These are phyloP conservation scores for Hysterium pulicare DNA, from an alignment of 2,329 filamentous ascomycete genomes.

Conservation along the genomic window DNA sequence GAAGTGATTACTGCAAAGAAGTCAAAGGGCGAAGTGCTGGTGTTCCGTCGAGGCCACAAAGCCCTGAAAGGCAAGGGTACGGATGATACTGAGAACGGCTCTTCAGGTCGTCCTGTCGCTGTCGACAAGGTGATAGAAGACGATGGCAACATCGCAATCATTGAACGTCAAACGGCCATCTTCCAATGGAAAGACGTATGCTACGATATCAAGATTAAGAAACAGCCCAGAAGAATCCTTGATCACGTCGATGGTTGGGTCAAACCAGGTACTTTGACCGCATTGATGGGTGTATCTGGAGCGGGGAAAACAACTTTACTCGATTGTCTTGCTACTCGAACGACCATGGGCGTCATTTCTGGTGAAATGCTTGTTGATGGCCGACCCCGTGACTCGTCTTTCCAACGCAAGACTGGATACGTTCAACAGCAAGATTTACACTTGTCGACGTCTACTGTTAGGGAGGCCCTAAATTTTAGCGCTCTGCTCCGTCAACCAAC, in stretches of 20 bases:
- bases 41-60: constrained; percentile 47
- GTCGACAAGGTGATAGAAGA: constrained; percentile 37
- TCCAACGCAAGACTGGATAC: constrained; percentile 90
- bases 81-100: constrained; percentile 41
- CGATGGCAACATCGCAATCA: constrained; percentile 42
- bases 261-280: constrained; percentile 80
- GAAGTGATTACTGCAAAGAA: constrained; percentile 49
- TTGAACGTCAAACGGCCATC: constrained; percentile 66
- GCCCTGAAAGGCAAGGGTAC: constrained; percentile 48
- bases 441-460: constrained; percentile 76
- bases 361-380: constrained; percentile 86
- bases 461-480: constrained; percentile 83
- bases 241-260: constrained; percentile 91
- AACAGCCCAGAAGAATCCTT: constrained; percentile 69
- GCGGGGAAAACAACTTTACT: constrained; percentile 93
- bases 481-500: constrained; percentile 81
- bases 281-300: constrained; percentile 86
- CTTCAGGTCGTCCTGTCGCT: constrained; percentile 25
- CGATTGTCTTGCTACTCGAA: constrained; percentile 79
- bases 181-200: constrained; percentile 86
- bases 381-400: constrained; percentile 69
- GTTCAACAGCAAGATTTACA: constrained; percentile 93
- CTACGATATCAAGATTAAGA: constrained; percentile 77
- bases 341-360: constrained; percentile 82
- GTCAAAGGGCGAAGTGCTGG: constrained; percentile 51